Evolutionary conservation across 805 yeast genomes (phyloP).

Genomic region (Candida ficus): DNA sequence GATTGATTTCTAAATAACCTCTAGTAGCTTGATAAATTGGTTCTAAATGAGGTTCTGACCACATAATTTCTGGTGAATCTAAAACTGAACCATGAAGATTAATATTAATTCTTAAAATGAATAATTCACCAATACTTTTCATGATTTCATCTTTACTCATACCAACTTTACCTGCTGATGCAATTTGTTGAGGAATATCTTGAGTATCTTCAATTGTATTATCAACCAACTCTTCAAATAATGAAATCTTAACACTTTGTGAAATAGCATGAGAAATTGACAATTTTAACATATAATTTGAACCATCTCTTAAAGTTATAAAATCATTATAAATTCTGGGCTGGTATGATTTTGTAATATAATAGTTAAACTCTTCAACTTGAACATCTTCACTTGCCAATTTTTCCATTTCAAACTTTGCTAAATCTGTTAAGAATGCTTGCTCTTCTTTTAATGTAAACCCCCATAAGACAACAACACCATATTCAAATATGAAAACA

Average conservation of each 20-base stretch:
- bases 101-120: slow-evolving; percentile 78
- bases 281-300: slow-evolving; percentile 84
- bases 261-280: slow-evolving; percentile 95
- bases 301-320: slow-evolving; percentile 84
- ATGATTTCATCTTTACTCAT: slow-evolving; percentile 93
- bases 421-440: slow-evolving; percentile 76
- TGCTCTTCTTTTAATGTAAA: slow-evolving; percentile 78
- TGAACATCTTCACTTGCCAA: slow-evolving; percentile 89
- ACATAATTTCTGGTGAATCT: slow-evolving; percentile 97
- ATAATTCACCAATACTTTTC: slow-evolving; percentile 95
- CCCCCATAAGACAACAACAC: slow-evolving; percentile 98
- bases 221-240: slow-evolving; percentile 93
- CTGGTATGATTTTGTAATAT: slow-evolving; percentile 88
- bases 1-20: slow-evolving; percentile 92
- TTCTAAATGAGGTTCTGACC: slow-evolving; percentile 98
- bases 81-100: slow-evolving; percentile 83
- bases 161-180: slow-evolving; percentile 88
- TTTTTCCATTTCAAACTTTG: slow-evolving; percentile 89
- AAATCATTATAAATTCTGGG: slow-evolving; percentile 95
- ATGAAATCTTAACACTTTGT: slow-evolving; percentile 90
- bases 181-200: slow-evolving; percentile 94
- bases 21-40: slow-evolving; percentile 97
- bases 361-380: slow-evolving; percentile 91
- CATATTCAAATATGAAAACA: slow-evolving; percentile 88
- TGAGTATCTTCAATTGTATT: slow-evolving; percentile 97